Conservation (phyloP, 495 filamentous ascomycete species). For the Oidiodendron maius region DNA sequence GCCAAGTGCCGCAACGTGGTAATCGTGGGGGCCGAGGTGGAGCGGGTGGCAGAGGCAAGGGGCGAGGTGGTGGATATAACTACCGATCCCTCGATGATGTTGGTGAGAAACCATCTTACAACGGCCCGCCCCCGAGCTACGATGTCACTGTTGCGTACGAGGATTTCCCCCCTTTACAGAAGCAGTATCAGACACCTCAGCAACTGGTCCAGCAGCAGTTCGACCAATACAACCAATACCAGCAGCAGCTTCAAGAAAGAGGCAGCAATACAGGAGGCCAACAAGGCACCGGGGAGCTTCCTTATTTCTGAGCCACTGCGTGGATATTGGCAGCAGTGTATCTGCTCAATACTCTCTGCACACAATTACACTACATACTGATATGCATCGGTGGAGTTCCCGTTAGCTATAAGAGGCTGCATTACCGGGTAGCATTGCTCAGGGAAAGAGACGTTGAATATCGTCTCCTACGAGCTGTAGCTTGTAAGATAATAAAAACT, state of each 20-base stretch:
- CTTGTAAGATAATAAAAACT: too few species aligned
- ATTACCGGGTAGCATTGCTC: too few species aligned
- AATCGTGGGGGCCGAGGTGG: constrained; percentile 26
- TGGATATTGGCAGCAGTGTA: constrained; percentile 25
- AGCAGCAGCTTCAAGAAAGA: constrained; percentile 15
- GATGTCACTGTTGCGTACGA: constrained; percentile 24
- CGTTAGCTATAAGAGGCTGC: too few species aligned
- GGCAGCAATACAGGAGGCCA: constrained; percentile 6
- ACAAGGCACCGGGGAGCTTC: constrained; percentile 16
- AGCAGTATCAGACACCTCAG: constrained; percentile 25
- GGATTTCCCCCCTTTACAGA: constrained; percentile 25
- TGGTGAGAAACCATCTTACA: constrained; percentile 29
- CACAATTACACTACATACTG: background rate
- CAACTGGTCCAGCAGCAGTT: constrained; percentile 21
- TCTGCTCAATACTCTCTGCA: background rate
- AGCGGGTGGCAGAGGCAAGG: constrained; percentile 37
- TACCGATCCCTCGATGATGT: constrained; percentile 44
- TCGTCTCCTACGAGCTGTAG: too few species aligned
- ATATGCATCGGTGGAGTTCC: background rate
- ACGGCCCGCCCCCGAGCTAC: constrained; percentile 22
- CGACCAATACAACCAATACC: constrained; percentile 18
- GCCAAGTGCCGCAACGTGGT: constrained; percentile 20
- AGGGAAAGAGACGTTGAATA: too few species aligned
- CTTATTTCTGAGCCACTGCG: constrained; percentile 14
- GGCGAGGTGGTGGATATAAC: constrained; percentile 37